Evolutionary conservation across 1,284 basidiomycete species (phyloP), one percentile per base, ranked within the genome.

Genomic region (Irpex sp.): DNA sequence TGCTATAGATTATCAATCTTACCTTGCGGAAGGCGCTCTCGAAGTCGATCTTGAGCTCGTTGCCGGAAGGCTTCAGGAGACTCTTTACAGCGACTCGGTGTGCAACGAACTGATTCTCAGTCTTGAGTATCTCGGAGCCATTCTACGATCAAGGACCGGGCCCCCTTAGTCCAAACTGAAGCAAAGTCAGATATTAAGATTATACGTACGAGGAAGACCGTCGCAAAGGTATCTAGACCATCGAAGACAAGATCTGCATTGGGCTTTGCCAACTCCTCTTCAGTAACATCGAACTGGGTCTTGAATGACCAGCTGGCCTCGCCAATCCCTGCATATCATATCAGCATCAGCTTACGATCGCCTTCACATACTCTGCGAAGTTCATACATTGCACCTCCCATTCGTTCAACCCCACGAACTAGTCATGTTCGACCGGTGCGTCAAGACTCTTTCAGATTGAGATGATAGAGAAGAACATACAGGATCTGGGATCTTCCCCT

Each of bases 261-360:
- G 3, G 76, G 67, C 5, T 77, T 71, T 3, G 69, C 65, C 12
- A 86, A 70, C 57, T 87, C 81, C 23, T 73, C 72, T 10, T 80
- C 74, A 1, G 77, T 75, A n/a, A 85, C 77, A 8, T 73, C 65
- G 69, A 96, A 89, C 1, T 72, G 76, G 7, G 86, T 88, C 69
- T 82, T 86, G 80, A 96, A 96, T n/a, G 80, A 77, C 94, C 94
- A 96, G 49, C 88, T 83, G 8, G 82, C 80, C 74, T 96, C 93
- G 23, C 91, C 92, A 55, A 96, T 79, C 94, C 93, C 93, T 94
- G 63, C 19, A 52, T 36, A 33, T 58, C 18, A 58, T 49, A 51
- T 66, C 72, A 19, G 56, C 74, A 51, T 54, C 4, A 52, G 8
- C 52, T 18, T 9, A 56, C 36, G 37, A 28, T n/a, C 10, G 64